Evolutionary conservation across 2,329 filamentous ascomycete species (phyloP).

Genomic region (Trichoderma lentiforme): DNA sequence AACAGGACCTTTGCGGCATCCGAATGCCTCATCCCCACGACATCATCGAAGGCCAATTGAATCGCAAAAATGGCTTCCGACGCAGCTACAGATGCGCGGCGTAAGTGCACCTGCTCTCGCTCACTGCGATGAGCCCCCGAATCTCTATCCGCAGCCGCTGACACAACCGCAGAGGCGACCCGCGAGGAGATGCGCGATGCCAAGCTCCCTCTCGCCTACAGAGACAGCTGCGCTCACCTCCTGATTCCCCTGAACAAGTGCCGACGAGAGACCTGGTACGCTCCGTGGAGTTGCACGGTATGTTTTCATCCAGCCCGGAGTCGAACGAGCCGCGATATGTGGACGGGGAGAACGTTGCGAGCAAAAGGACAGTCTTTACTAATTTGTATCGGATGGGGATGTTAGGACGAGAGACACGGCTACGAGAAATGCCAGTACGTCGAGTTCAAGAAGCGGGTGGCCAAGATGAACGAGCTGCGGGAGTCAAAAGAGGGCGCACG

Average conservation of each 20-base stretch:
- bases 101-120: constrained; percentile 29
- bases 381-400: constrained; percentile 2
- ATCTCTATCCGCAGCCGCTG: neutral
- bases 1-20: constrained; percentile 1
- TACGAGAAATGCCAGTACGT: constrained; percentile 99
- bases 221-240: constrained; percentile 92
- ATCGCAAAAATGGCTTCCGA: constrained; percentile 37
- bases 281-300: constrained; percentile 98
- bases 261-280: constrained; percentile 85
- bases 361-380: neutral
- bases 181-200: constrained; percentile 93
- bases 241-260: constrained; percentile 95
- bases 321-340: neutral
- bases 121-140: fast-evolving
- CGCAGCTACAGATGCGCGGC: constrained; percentile 36
- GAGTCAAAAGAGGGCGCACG: constrained; percentile 78
- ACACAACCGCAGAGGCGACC: constrained; percentile 59
- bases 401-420: constrained; percentile 87
- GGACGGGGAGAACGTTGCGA: too few relatives aligned
- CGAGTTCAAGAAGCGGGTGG: constrained; percentile 97
- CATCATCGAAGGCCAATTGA: constrained; percentile 34
- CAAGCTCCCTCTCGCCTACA: constrained; percentile 81
- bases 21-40: constrained; percentile 15
- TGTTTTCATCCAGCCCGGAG: constrained; percentile 31
- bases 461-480: constrained; percentile 96